Base-by-base conservation (phyloP, 1,284 basidiomycete genomes). In the Moesziomyces parantarcticus region DNA sequence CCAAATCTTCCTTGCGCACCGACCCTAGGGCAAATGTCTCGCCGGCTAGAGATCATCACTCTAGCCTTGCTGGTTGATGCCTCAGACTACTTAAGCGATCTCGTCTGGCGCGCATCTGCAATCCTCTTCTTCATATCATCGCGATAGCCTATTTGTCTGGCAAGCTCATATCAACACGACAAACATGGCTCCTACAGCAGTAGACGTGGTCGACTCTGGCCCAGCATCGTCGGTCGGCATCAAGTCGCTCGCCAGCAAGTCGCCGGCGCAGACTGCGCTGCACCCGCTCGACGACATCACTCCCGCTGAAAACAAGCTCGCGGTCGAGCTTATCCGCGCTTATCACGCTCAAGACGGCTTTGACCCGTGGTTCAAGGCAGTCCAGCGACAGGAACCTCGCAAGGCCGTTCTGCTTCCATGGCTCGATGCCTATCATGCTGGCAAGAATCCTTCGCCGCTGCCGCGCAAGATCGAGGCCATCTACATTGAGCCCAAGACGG, bases 281-380 rank as follows among this genome's bases (percentile, higher is more conserved):
- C 70, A 73, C 34, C 70, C 70, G 10, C 54, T 73, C 26, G 65
- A 66, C 39, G 59, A 60, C 23, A 54, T 73, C 39, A 63, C 65
- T 23, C 44, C 51, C 3, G 52, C 42, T 1, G 65, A 73, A 36
- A 56, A 73, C 53, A 43, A 61, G 39, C 26, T 58, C 13, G 60
- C 59, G 1, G 66, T 73, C 29, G 40, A 62, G 42, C 50, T 59
- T 21, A 42, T 73, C 20, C 58, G 63, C 20, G 45, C 36, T 4
- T 26, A 50, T 3, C 51, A 60, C 39, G 40, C 48, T 3, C 46
- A 55, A 23, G 59, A 62, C 21, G 59, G 59, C 14, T 52, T 56
- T 32, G 45, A 67, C 23, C 64, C 55, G 5, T 73, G 70, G 70
- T 73, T 73, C 65, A 69, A 73, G 45, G 26, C 46, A 18, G 53